These are phyloP conservation scores for Lepraria neglecta DNA, from an alignment of 495 filamentous ascomycete genomes.

Conservation along the genomic window DNA sequence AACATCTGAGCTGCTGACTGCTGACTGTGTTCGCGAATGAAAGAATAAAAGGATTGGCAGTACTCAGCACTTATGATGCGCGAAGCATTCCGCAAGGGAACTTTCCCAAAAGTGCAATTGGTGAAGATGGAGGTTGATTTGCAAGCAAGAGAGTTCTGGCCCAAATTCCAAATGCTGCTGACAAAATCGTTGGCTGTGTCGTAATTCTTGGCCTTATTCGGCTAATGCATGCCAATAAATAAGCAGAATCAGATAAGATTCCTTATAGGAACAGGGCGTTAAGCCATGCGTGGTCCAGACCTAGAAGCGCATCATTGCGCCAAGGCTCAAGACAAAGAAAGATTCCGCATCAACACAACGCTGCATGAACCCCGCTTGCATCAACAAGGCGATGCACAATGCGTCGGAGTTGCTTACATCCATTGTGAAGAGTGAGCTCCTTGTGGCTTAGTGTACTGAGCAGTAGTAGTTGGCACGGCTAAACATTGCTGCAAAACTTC, in stretches of 20 bases:
- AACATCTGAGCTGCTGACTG: not conserved
- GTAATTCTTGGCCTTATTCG: not conserved
- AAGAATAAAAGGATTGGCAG: not conserved
- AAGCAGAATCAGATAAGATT: conserved; percentile 8
- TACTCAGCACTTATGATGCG: not conserved
- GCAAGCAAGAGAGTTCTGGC: not conserved
- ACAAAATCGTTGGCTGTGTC: not conserved
- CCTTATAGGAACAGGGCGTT: not conserved
- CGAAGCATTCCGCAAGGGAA: not conserved
- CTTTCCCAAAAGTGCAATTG: not conserved
- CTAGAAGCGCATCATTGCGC: not conserved
- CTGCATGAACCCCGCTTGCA: conserved; percentile 6
- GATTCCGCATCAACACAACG: not conserved
- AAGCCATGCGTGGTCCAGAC: not conserved
- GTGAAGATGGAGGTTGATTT: not conserved
- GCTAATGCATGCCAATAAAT: not conserved
- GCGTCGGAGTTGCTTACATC: not conserved
- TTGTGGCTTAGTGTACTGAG: conserved; percentile 1
- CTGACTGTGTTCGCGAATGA: conserved; percentile 2
- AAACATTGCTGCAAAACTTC: no score
- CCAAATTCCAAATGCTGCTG: not conserved
- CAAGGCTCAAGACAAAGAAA: not conserved
- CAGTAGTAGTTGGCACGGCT: not conserved
- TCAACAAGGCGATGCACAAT: no score
- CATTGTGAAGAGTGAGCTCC: not conserved